Conservation (phyloP, 768 basidiomycete genomes). For the Lentinula raphanica region DNA sequence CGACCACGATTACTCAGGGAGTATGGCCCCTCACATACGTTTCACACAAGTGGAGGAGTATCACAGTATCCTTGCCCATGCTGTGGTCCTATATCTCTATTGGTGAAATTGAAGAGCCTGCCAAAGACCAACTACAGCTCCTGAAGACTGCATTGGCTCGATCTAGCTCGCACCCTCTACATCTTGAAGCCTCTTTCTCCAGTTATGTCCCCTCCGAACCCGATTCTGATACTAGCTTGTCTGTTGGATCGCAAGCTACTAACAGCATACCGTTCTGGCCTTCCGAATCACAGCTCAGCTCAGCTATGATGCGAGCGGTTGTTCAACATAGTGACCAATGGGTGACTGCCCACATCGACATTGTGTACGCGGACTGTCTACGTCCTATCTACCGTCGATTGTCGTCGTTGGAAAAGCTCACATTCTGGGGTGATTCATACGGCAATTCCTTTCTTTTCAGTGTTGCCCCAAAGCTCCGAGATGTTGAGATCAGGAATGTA, state of each 20-base stretch:
- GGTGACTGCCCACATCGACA: neutral
- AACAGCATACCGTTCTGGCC: neutral
- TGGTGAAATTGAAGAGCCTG: too few species aligned
- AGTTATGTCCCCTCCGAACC: too few species aligned
- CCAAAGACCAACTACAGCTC: neutral
- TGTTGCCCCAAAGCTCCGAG: too few species aligned
- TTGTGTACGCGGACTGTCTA: neutral
- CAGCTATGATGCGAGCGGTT: neutral
- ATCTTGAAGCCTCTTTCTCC: neutral
- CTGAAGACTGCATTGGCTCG: neutral
- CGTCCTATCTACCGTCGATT: neutral
- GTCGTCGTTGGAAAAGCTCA: neutral
- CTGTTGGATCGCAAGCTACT: neutral
- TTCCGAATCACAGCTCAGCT: neutral
- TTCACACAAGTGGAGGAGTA: too few species aligned
- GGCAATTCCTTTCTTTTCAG: neutral
- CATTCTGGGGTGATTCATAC: neutral
- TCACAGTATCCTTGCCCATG: too few species aligned
- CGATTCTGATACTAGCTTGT: too few species aligned
- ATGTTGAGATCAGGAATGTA: too few species aligned
- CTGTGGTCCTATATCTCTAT: too few species aligned
- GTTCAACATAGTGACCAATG: neutral
- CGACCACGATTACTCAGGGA: too few species aligned
- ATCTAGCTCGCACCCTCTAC: neutral
- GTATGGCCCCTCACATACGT: too few species aligned